These are phyloP conservation scores for Microglena sp. DNA, from an alignment of 139 green algal species.

Conservation along the genomic window DNA sequence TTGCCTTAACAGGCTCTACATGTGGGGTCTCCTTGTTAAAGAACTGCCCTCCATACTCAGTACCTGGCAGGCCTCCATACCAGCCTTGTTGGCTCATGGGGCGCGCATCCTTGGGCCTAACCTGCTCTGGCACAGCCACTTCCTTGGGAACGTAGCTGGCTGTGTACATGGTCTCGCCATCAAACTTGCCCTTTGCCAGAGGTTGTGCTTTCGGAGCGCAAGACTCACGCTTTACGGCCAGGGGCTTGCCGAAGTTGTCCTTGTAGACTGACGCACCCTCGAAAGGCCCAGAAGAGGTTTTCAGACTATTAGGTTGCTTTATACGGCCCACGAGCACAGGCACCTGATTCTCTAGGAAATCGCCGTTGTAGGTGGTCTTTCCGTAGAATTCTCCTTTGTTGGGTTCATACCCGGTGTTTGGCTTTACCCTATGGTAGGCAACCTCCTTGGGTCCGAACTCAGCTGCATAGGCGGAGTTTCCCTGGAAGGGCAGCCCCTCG, in stretches of 20 bases:
- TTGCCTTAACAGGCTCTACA: not conserved
- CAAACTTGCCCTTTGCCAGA: constrained; percentile 1
- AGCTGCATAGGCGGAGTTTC: constrained; percentile 7
- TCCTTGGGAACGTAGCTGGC: constrained; percentile 6
- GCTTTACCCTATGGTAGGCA: constrained; percentile 12
- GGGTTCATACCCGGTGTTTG: constrained; percentile 7
- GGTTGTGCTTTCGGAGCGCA: not conserved
- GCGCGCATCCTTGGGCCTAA: too few relatives aligned
- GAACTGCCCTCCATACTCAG: constrained; percentile 5
- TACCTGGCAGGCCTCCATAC: not conserved
- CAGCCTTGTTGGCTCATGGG: too few relatives aligned
- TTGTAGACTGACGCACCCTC: constrained; percentile 7
- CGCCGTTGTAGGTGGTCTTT: constrained; percentile 1
- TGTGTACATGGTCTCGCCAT: constrained; percentile 5
- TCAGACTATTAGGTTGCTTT: not conserved
- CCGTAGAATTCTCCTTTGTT: constrained; percentile 6
- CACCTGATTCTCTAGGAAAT: not conserved
- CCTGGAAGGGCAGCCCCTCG: constrained; percentile 6
- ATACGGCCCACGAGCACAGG: not conserved
- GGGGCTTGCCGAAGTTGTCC: constrained; percentile 5
- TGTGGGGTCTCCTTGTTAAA: constrained; percentile 11
- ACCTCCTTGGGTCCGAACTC: constrained; percentile 11
- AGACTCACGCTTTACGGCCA: not conserved
- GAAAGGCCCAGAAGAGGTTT: constrained; percentile 1
- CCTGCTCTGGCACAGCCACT: not conserved